Base-by-base conservation (phyloP, 371 early-diverging fungal genomes). In the Batkoa obscura region DNA sequence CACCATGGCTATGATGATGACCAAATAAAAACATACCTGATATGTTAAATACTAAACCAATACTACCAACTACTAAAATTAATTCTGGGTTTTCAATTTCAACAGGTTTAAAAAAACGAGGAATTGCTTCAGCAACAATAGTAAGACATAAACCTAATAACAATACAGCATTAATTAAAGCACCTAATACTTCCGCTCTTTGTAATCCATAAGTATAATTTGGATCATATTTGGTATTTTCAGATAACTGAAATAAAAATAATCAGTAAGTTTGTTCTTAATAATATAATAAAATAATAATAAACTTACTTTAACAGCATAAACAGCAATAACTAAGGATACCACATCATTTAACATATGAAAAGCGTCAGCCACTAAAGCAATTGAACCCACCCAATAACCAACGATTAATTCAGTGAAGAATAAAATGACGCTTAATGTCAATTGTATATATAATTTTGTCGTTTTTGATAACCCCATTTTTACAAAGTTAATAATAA, bases 321-420 rank as follows among this genome's bases (percentile, higher is more conserved):
- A 86, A 36, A 86, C 69, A n/a, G 87, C 92, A 42, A 93, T 79
- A 36, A 75, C 64, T 60, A 90, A 75, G 41, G 83, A 74, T 5
- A 88, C 62, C 35, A 91, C 73, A 68, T 93, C 94, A 57, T 78
- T 83, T 45, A 90, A 67, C 90, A 90, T 89, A 66, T 93, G 93
- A 73, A 89, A 93, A 0, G 88, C 80, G 68, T 93, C 93, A 0
- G 91, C 91, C n/a, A 93, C 70, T 58, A 93, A 74, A 6, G 91
- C 84, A 31, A 93, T 66, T n/a, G 89, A 89, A 36, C 74, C 69
- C 0, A 81, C 78, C 55, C 71, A 64, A 58, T 86, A 82, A 0
- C 91, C 93, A 55, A 83, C 72, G 2, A 84, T 63, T 17, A 90
- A 71, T 63, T 93, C 93, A 10, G 76, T 68, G 9, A 90, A 48